These are phyloP conservation scores for Beauveria rudraprayagi DNA, from an alignment of 2,329 filamentous ascomycete species.

Conservation along the genomic window DNA sequence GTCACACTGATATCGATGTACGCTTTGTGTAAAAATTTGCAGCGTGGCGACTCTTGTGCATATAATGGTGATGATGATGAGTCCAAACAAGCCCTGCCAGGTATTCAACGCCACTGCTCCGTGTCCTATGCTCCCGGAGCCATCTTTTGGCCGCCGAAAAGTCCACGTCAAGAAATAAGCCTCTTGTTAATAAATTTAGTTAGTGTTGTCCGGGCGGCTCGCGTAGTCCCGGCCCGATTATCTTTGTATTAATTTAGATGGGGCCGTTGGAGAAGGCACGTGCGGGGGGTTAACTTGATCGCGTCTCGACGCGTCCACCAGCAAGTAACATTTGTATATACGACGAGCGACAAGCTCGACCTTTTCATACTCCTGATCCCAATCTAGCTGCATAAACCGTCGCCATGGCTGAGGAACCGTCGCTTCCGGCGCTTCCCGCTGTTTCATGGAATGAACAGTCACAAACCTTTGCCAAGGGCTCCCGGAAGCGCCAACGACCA, in stretches of 20 bases:
- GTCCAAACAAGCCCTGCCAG: too few species aligned
- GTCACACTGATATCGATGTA: background rate
- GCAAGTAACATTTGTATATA: background rate
- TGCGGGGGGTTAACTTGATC: background rate
- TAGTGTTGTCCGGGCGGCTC: too few species aligned
- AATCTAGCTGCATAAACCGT: background rate
- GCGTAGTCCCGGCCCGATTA: too few species aligned
- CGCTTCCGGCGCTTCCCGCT: constrained; percentile 31
- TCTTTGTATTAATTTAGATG: background rate
- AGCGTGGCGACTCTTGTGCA: too few species aligned
- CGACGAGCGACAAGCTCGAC: background rate
- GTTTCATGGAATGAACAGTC: constrained; percentile 31
- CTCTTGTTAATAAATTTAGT: too few species aligned
- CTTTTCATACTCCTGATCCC: background rate
- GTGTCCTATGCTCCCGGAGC: too few species aligned
- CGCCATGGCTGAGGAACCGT: constrained; percentile 34
- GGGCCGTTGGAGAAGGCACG: background rate
- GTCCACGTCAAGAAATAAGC: too few species aligned
- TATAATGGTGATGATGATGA: too few species aligned
- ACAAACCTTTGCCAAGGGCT: constrained; percentile 31
- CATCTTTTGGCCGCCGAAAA: too few species aligned
- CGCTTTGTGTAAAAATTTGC: too few species aligned
- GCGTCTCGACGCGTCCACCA: constrained; percentile 10
- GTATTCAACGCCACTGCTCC: too few species aligned
- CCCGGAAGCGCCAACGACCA: constrained; percentile 34